Base-by-base conservation (phyloP, 2,329 filamentous ascomycete species). In the Colletotrichum sp. region DNA sequence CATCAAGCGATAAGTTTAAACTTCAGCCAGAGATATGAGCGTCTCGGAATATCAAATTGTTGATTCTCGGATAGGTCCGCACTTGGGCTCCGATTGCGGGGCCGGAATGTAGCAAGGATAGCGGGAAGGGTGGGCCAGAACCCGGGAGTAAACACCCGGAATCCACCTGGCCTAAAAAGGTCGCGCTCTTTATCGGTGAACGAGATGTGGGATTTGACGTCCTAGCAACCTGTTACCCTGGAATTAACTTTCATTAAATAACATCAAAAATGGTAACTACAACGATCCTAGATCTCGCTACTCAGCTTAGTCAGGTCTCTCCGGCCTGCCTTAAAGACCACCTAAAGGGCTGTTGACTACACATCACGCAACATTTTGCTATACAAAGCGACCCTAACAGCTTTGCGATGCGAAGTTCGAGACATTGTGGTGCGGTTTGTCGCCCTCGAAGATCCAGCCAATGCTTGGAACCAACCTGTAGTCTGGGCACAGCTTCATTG, bases 391-490 rank as follows among this genome's bases (percentile, higher is more conserved):
- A 3, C 8, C 16, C 8, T 0, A 43, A 18, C 36, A 43, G 1
- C 4, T 43, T 43, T 43, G 2, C 36, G 16, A 16, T 2, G 36
- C 36, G 16, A 10, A 43, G 16, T 43, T 43, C 6, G 4, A n/a
- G 0, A n/a, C 0, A n/a, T 18, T 2, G 1, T n/a, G 16, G 8
- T 18, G 16, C 36, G 2, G 2, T 18, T 9, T 2, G 0, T 18
- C 16, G 16, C 8, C 36, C 36, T 43, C 36, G 8, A 43, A 10
- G 16, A 10, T 18, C 16, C 8, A n/a, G 36, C 36, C 36, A 43
- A 43, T 43, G 16, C 36, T 43, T 18, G 16, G 8, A 43, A 43
- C 16, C 4, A 10, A 43, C 16, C 36, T n/a, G 36, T 18, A 10
- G 36, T n/a, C 36, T 43, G 36, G 4, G 2, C 36, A 43, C 1